Base-by-base conservation (phyloP, 2,329 filamentous ascomycete species). In the Exophiala viscosa region DNA sequence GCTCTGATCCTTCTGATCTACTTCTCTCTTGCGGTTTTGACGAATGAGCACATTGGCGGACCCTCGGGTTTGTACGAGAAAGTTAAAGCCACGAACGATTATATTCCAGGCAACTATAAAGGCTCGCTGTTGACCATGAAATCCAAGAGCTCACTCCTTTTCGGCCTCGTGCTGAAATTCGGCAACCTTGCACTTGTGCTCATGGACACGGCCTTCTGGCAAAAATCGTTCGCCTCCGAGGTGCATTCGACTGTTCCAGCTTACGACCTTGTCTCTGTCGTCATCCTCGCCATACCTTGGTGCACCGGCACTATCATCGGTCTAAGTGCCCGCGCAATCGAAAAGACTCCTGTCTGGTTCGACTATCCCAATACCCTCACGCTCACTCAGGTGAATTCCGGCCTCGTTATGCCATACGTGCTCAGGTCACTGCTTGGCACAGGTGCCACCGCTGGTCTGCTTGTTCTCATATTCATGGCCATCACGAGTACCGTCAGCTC, bases 181-280 rank as follows among this genome's bases (percentile, higher is more conserved):
- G 76, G 74, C 11, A 78, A 78, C 47, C 62, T 78, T 14, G 75
- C 73, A 6, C 66, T 77, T 0, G 76, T 78, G 0, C 66, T 77
- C 4, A 78, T 79, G 74, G 73, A 79, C 56, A 79, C 75, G 3
- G 76, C 71, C 1, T 79, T 79, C 62, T 79, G 75, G 74, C 75
- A 78, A 50, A 79, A 79, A 63, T 73, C 71, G 0, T 79, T 79
- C 55, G 75, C 75, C 1, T 70, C 73, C 1, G 73, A 77, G 50
- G 72, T 76, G 0, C 66, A 70, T 10, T 69, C 75, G 1, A 76
- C 74, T 0, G 75, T 78, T 0, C 73, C 73, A 1, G 75, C 70
- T 0, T 78, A 77, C 52, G 72, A 73, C 20, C 68, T 78, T 3
- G 74, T 70, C 1, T 72, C 71, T 0, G 40, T 76, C 3, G 71